Evolutionary conservation across 768 basidiomycete species (phyloP).

Genomic region (Gymnopilus junonius): DNA sequence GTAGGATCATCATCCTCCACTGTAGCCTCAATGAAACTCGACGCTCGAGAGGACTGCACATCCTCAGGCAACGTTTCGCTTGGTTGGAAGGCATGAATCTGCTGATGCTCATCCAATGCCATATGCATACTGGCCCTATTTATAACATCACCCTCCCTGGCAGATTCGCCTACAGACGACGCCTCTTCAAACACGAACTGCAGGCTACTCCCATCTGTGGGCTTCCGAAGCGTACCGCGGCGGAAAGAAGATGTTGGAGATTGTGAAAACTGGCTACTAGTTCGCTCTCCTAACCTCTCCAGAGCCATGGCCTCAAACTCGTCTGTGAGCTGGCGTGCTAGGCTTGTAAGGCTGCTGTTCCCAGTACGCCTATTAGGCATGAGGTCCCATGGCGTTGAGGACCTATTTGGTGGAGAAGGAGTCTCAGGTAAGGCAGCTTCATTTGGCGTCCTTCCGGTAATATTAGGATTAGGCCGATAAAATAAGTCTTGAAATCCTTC

Average conservation of each 20-base stretch:
- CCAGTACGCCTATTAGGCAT: constrained; percentile 38
- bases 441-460: constrained; percentile 17
- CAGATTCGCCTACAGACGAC: constrained; percentile 26
- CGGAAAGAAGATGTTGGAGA: constrained; percentile 19
- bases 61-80: constrained; percentile 53
- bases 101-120: constrained; percentile 17
- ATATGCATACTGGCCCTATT: not conserved
- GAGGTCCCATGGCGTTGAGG: constrained; percentile 39
- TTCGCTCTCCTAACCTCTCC: constrained; percentile 23
- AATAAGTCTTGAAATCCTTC: constrained; percentile 80
- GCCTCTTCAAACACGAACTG: constrained; percentile 44
- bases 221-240: constrained; percentile 19
- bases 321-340: constrained; percentile 54
- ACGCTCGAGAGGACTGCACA: constrained; percentile 47
- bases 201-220: constrained; percentile 34
- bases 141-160: constrained; percentile 12
- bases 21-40: constrained; percentile 39
- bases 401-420: constrained; percentile 30
- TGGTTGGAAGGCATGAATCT: constrained; percentile 42
- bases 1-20: constrained; percentile 46
- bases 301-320: constrained; percentile 49
- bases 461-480: constrained; percentile 50
- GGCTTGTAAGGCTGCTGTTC: constrained; percentile 47
- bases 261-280: constrained; percentile 34
- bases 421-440: constrained; percentile 28